phyloP scores from a whole-genome alignment of 2,329 filamentous ascomycete species.

The Fusarium pseudonygamai region DNA sequence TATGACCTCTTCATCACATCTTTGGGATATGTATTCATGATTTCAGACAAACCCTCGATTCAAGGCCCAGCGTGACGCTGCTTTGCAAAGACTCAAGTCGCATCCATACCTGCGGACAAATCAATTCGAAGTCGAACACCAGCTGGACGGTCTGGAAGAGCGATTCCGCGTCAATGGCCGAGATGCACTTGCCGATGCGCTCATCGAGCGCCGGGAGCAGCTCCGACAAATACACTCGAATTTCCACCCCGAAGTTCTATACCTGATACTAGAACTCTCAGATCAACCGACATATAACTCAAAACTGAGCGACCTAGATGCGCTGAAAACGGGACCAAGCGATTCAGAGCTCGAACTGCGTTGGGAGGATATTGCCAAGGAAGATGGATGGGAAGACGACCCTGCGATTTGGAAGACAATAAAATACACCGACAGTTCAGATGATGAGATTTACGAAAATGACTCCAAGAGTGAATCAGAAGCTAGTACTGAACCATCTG shows the following conservation, averaged over 20 bases:
- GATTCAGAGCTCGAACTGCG: constrained; percentile 62
- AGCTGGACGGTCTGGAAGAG: constrained; percentile 80
- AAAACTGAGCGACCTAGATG: constrained; percentile 69
- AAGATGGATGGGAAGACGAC: constrained; percentile 77
- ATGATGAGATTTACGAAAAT: constrained; percentile 53
- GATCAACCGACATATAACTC: constrained; percentile 80
- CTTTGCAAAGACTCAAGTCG: constrained; percentile 61
- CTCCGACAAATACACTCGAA: constrained; percentile 64
- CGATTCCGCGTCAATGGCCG: constrained; percentile 84
- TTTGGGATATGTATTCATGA: constrained; percentile 16
- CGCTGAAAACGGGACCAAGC: constrained; percentile 55
- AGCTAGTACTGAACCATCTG: constrained; percentile 45
- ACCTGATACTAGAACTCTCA: constrained; percentile 82
- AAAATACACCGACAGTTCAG: constrained; percentile 74
- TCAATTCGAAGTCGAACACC: constrained; percentile 75
- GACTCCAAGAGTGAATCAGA: constrained; percentile 51
- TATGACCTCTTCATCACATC: constrained; percentile 43
- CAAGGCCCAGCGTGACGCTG: constrained; percentile 57
- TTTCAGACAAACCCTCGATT: constrained; percentile 49
- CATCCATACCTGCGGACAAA: constrained; percentile 73
- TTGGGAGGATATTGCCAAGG: constrained; percentile 82
- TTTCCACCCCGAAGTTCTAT: constrained; percentile 82
- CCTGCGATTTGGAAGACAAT: constrained; percentile 76
- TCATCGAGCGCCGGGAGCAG: constrained; percentile 67
- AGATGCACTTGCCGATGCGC: constrained; percentile 79